phyloP scores from a whole-genome alignment of 1,139 yeast species.

The Chernovozyma sophiae-reginae region DNA sequence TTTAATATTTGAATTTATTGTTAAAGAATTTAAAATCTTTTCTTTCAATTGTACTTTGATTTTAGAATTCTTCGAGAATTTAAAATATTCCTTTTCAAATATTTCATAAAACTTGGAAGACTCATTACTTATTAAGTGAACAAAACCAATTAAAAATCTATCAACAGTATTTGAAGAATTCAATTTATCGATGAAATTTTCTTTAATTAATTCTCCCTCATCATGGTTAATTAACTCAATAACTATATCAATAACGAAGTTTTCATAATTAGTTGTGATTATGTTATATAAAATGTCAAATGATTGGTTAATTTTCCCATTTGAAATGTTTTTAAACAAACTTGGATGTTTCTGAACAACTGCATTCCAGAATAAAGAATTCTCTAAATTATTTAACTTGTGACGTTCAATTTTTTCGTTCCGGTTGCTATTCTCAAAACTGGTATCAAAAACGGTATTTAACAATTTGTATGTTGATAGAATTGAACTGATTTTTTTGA shows the following conservation, averaged over 20 bases:
- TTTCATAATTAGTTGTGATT: slow-evolving; percentile 15
- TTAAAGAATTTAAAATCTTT: slow-evolving; percentile 17
- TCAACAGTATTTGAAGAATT: slow-evolving; percentile 17
- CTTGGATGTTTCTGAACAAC: slow-evolving; percentile 18
- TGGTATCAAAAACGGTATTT: slow-evolving; percentile 25
- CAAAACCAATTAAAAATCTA: slow-evolving; percentile 32
- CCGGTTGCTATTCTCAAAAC: slow-evolving; percentile 13
- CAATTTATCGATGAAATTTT: slow-evolving; percentile 20
- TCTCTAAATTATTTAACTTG: slow-evolving; percentile 15
- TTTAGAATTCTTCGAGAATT: slow-evolving; percentile 13
- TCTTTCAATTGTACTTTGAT: slow-evolving; percentile 11
- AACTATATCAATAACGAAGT: slow-evolving; percentile 26
- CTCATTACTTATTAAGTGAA: slow-evolving; percentile 28
- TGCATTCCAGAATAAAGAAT: slow-evolving; percentile 26
- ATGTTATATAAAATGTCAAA: slow-evolving; percentile 23
- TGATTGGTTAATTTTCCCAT: slow-evolving; percentile 19
- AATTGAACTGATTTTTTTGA: slow-evolving; percentile 23
- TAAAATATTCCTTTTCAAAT: slow-evolving; percentile 18
- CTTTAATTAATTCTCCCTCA: slow-evolving; percentile 22
- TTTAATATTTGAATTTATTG: slow-evolving; percentile 14
- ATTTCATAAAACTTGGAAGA: slow-evolving; percentile 19
- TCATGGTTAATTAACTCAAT: slow-evolving; percentile 30
- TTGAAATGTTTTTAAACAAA: slow-evolving; percentile 19
- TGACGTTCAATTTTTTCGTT: slow-evolving; percentile 11
- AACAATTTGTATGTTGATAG: slow-evolving; percentile 22